Conservation (phyloP, 805 yeast genomes). For the Lipomyces anomalus region DNA sequence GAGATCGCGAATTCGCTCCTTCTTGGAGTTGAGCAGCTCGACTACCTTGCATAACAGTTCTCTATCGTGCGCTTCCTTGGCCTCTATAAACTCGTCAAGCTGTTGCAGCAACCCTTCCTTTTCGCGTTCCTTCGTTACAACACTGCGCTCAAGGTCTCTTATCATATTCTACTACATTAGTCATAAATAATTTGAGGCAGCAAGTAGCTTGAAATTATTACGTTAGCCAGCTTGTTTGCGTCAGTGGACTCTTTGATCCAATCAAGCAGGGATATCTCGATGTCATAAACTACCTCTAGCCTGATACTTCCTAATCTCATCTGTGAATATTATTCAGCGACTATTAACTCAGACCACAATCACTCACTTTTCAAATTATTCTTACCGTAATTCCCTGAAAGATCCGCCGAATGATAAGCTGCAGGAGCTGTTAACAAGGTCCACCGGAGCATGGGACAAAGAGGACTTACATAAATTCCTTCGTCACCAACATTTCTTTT, state of each 20-base stretch:
- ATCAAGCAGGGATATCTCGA: neutral
- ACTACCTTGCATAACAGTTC: slow-evolving; percentile 11
- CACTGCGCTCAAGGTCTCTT: no score
- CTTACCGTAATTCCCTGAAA: neutral
- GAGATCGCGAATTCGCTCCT: slow-evolving; percentile 21
- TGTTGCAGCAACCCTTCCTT: no score
- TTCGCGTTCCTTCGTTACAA: no score
- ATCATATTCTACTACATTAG: no score
- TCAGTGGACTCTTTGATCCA: neutral
- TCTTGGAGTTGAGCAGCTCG: slow-evolving; percentile 20
- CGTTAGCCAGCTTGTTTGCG: no score
- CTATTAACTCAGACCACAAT: no score
- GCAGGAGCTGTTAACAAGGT: no score
- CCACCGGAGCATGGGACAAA: no score
- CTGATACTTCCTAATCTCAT: neutral
- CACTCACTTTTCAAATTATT: no score
- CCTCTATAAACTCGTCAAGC: slow-evolving; percentile 35
- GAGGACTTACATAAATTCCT: neutral
- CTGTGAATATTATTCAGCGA: neutral
- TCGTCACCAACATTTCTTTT: neutral
- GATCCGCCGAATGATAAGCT: neutral
- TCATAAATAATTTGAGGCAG: no score
- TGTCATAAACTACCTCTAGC: neutral
- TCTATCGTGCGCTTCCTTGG: slow-evolving; percentile 22
- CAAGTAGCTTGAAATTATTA: no score